Evolutionary conservation across 768 basidiomycete genomes (phyloP), one percentile per base, ranked within the genome.

Genomic region (Phylloporus sp.): DNA sequence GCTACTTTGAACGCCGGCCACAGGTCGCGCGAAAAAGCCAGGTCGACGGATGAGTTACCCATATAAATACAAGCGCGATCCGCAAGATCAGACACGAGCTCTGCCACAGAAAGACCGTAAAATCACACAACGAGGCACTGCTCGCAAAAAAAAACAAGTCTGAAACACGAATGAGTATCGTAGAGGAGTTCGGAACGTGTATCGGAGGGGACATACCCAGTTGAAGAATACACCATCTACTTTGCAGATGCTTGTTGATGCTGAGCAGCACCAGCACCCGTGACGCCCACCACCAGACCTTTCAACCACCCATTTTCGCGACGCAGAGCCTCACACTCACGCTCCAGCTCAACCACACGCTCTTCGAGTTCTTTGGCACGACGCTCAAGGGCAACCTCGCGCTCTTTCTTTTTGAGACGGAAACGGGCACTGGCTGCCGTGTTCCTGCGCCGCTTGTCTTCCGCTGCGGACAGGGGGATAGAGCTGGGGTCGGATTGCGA

Each of bases 381-480:
- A 38, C 77, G 79, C 71, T 95, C 94, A 20, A 95, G 75, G 15
- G 94, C 93, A 2, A 82, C 86, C 72, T 97, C 94, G 13, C 94
- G 79, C 70, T 95, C 91, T 76, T 97, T 97, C 78, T 97, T 97
- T 80, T 95, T 97, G 63, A 92, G 70, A 53, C 93, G 80, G 78
- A 97, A 97, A 8, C 93, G 88, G 28, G 93, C 93, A 47, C 88
- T 91, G 0, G 93, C 93, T 1, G 91, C 91, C 0, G 93, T 97
- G 67, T 97, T 97, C 41, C 93, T 76, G 52, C 92, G 80, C n/a
- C 93, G 85, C 66, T 95, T 95, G 70, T 95, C 93, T 69, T 95
- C 93, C 0, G 85, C 69, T 6, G 85, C 74, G 7, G 79, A 79
- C 3, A 82, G 20, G 0, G 72, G 47, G 7, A 67, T 67, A 31